These are phyloP conservation scores for Phaffia rhodozyma DNA, from an alignment of 1,284 basidiomycete genomes.

Conservation along the genomic window DNA sequence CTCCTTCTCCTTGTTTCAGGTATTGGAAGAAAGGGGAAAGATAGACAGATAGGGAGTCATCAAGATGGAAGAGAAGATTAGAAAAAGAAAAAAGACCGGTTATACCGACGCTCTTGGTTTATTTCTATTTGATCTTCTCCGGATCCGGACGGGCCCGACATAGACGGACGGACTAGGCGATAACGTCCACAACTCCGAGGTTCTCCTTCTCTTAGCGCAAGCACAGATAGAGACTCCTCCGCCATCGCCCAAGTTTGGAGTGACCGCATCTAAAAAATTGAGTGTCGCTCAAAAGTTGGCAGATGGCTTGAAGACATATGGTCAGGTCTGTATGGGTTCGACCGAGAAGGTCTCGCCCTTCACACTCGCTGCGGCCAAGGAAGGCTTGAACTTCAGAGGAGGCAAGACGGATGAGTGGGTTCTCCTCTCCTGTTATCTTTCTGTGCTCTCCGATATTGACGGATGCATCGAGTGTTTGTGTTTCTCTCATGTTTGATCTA, in stretches of 20 bases:
- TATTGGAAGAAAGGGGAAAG: too few relatives aligned
- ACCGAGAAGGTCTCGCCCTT: conserved; percentile 35
- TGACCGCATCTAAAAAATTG: background rate
- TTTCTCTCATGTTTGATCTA: background rate
- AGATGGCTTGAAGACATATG: conserved; percentile 26
- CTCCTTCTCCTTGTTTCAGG: background rate
- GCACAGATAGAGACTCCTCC: background rate
- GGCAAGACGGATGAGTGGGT: conserved; percentile 40
- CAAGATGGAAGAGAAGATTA: background rate
- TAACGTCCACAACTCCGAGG: conserved; percentile 29
- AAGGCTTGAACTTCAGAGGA: conserved; percentile 37
- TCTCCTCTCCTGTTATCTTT: background rate
- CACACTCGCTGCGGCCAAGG: conserved; percentile 34
- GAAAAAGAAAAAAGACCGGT: too few relatives aligned
- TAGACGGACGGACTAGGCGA: conserved; percentile 45
- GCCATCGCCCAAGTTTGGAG: background rate
- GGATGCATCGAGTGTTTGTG: background rate
- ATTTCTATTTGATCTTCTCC: too few relatives aligned
- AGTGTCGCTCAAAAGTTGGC: background rate
- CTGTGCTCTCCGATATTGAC: background rate
- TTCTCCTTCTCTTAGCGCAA: background rate
- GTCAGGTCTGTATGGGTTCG: conserved; percentile 19
- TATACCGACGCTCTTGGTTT: too few relatives aligned
- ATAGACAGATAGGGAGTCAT: too few relatives aligned
- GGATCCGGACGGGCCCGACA: too few relatives aligned